phyloP scores from a whole-genome alignment of 129 eudicot genomes.

The Saussurea involucrata region DNA sequence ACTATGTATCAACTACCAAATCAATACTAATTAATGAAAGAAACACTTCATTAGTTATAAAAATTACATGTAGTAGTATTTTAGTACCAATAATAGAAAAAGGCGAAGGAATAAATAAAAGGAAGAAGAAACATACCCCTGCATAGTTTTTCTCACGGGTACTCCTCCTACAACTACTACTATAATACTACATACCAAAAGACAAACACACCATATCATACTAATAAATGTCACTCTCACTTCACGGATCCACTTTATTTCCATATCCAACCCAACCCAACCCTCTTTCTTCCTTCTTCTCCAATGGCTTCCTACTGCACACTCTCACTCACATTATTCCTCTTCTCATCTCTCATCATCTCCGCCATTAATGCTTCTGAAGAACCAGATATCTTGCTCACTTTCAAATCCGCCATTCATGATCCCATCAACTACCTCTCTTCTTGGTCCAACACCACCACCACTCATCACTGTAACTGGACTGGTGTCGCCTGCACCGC shows the following conservation, averaged over 20 bases:
- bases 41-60: background rate
- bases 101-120: conserved; percentile 18
- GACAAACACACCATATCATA: conserved; percentile 3
- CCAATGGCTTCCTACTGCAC: conserved; percentile 60
- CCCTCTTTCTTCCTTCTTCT: conserved; percentile 7
- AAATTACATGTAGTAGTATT: background rate
- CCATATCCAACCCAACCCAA: background rate
- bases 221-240: conserved; percentile 22
- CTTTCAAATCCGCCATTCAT: conserved; percentile 68
- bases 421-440: conserved; percentile 67
- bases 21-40: too few species aligned
- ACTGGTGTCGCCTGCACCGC: conserved; percentile 73
- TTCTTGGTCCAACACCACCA: conserved; percentile 70
- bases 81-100: background rate
- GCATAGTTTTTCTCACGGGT: conserved; percentile 26
- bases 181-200: conserved; percentile 20
- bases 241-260: conserved; percentile 30
- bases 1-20: too few species aligned
- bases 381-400: conserved; percentile 67
- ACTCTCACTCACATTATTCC: conserved; percentile 34
- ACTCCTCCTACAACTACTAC: background rate
- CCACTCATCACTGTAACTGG: conserved; percentile 77
- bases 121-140: conserved; percentile 15
- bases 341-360: conserved; percentile 18
- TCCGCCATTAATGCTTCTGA: conserved; percentile 27